These are phyloP conservation scores for Plasmodium vinckei DNA, from an alignment of 169 alveolate species.

Conservation along the genomic window DNA sequence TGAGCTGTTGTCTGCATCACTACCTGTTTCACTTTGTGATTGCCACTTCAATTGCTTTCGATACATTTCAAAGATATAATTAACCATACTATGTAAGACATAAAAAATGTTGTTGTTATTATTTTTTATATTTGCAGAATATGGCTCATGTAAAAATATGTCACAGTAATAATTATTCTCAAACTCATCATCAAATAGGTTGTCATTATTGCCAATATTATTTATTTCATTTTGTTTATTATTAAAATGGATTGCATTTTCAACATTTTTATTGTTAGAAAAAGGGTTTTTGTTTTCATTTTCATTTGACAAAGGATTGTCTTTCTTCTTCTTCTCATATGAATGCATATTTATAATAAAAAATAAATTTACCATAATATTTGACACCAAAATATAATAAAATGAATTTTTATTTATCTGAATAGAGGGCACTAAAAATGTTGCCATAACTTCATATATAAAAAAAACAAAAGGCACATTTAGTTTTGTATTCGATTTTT, in stretches of 20 bases:
- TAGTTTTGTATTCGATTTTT: slow-evolving; percentile 6
- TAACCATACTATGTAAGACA: neutral
- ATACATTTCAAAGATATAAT: too few relatives aligned
- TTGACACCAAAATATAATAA: slow-evolving; percentile 23
- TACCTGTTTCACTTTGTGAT: neutral
- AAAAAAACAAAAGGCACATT: slow-evolving; percentile 55
- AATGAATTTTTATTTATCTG: slow-evolving; percentile 22
- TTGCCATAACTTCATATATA: slow-evolving; percentile 27
- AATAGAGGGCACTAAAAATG: slow-evolving; percentile 4
- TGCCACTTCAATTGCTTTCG: neutral
- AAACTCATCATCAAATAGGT: neutral
- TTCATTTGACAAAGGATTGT: neutral
- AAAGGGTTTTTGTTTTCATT: neutral
- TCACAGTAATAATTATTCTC: slow-evolving; percentile 12
- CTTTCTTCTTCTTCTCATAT: neutral
- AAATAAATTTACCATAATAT: slow-evolving; percentile 35
- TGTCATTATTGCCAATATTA: neutral
- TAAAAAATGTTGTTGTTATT: slow-evolving; percentile 13
- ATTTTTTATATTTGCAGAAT: slow-evolving; percentile 8
- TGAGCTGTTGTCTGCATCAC: neutral
- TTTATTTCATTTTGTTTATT: neutral
- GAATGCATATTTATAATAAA: neutral
- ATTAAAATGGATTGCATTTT: neutral
- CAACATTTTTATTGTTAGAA: neutral
- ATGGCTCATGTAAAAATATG: slow-evolving; percentile 7